A percentile compares a stretch with the other conserved stretches of the same genome.
These are phyloP conservation scores for Piper longum DNA, from an alignment of 164 flowering plant species.

Conservation along the genomic window DNA sequence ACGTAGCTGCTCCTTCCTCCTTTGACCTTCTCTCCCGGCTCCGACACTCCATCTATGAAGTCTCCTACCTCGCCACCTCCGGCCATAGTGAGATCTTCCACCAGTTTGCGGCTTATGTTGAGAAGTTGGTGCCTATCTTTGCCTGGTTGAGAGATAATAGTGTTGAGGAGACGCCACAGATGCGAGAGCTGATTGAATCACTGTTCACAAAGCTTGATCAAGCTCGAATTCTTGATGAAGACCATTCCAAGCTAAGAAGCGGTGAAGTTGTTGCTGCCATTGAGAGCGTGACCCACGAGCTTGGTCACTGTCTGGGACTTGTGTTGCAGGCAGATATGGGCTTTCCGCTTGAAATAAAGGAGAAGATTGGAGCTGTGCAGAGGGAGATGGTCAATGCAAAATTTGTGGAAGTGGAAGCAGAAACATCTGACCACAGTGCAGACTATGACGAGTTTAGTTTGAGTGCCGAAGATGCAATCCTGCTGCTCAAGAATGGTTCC, in stretches of 20 bases:
- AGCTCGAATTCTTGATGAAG: slow-evolving; percentile 16
- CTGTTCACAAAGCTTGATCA: slow-evolving; percentile 27
- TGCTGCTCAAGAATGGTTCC: slow-evolving; percentile 42
- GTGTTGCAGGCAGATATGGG: slow-evolving; percentile 31
- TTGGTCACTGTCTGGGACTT: slow-evolving; percentile 56
- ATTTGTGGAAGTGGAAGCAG: slow-evolving; percentile 12
- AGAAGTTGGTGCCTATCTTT: slow-evolving; percentile 29
- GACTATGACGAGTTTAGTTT: slow-evolving; percentile 9
- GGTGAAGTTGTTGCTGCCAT: slow-evolving; percentile 12
- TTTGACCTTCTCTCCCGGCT: slow-evolving; percentile 1
- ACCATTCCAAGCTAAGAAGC: slow-evolving; percentile 3
- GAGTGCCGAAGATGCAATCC: slow-evolving; percentile 27
- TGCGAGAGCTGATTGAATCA: slow-evolving; percentile 33
- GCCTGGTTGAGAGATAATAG: slow-evolving; percentile 18
- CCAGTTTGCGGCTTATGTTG: slow-evolving; percentile 25
- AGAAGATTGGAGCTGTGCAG: slow-evolving; percentile 26
- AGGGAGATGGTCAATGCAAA: slow-evolving; percentile 27
- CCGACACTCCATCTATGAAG: background rate
- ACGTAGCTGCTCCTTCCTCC: slow-evolving; percentile 1
- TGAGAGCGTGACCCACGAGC: slow-evolving; percentile 24
- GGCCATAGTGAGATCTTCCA: slow-evolving; percentile 1
- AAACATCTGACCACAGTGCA: slow-evolving; percentile 4
- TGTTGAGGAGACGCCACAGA: slow-evolving; percentile 12
- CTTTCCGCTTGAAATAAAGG: slow-evolving; percentile 21
- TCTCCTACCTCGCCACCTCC: background rate